Evolutionary conservation across 2,329 filamentous ascomycete species (phyloP).

Genomic region (Fusarium burgessii): DNA sequence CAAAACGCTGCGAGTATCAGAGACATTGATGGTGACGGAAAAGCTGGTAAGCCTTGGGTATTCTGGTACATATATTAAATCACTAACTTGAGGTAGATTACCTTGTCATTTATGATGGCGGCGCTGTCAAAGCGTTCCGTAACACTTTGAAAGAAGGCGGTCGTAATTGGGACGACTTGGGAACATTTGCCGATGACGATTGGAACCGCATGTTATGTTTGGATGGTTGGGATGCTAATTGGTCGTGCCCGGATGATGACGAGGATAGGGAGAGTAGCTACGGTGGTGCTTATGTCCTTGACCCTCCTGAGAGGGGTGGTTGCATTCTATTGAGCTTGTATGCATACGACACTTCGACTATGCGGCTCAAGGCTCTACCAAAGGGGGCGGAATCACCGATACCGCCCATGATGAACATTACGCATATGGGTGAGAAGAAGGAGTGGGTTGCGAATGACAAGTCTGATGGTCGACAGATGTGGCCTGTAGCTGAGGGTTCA

Average conservation of each 20-base stretch:
- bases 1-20: neutral
- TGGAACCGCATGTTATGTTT: neutral
- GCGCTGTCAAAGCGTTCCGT: slow-evolving; percentile 33
- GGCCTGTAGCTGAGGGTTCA: neutral
- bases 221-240: neutral
- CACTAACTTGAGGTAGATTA: slow-evolving; percentile 24
- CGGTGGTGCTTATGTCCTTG: slow-evolving; percentile 14
- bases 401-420: slow-evolving; percentile 5
- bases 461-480: neutral
- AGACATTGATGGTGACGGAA: slow-evolving; percentile 7
- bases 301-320: slow-evolving; percentile 5
- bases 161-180: slow-evolving; percentile 17
- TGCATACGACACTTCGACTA: slow-evolving; percentile 10
- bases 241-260: slow-evolving; percentile 3
- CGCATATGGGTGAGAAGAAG: slow-evolving; percentile 12
- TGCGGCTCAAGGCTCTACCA: neutral
- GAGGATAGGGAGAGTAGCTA: slow-evolving; percentile 7
- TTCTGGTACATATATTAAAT: neutral
- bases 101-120: slow-evolving; percentile 31
- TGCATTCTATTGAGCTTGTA: slow-evolving; percentile 24
- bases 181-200: neutral
- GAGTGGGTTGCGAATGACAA: slow-evolving; percentile 1
- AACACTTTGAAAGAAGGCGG: slow-evolving; percentile 17
- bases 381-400: neutral
- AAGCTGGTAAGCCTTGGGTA: neutral